Base-by-base conservation (phyloP, 768 basidiomycete genomes). In the Rubroboletus pulcherrimus region DNA sequence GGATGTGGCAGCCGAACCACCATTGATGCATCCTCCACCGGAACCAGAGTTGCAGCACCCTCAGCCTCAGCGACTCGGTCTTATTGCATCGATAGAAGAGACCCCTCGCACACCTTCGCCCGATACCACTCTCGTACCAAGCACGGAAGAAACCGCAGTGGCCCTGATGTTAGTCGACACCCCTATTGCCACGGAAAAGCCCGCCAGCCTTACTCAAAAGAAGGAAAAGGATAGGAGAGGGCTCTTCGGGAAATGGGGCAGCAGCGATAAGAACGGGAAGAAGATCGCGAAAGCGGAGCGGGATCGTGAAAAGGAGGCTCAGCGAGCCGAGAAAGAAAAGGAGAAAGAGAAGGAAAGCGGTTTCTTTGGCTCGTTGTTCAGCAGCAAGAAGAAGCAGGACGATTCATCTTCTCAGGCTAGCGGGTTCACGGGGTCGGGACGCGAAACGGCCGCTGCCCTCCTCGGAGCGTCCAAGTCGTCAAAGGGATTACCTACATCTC, bases 301-400 rank as follows among this genome's bases (percentile, higher is more conserved):
- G 59, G 79, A 75, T 58, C 74, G 66, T 49, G 79, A 81, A 63
- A 81, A 79, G 67, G 79, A 82, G 58, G 76, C 49, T 17, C 71
- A 69, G 47, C 66, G 70, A 21, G 49, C 77, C 42, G 81, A 86
- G 61, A 82, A 82, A 65, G 79, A 78, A 53, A 78, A 78, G 58
- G 66, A 62, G 30, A 81, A 81, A 63, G 78, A 78, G 57, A 78
- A 79, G 60, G 87, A 89, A n/a, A 74, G 82, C 19, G 80, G 93
- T 2, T 97, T 98, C 77, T 93, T 98, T 61, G 93, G 93, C 2
- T 92, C 91, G 11, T 77, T 98, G 4, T 98, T 98, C 69, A 86
- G 92, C 24, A 79, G 86, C 60, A 85, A 82, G 69, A 93, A 91
- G 79, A 97, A 94, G 80, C 86, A 85, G 63, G 87, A 91, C 40